Evolutionary conservation across 2,329 filamentous ascomycete genomes (phyloP), one percentile per base, ranked within the genome.

Genomic region (Gnomoniopsis smithogilvyi): DNA sequence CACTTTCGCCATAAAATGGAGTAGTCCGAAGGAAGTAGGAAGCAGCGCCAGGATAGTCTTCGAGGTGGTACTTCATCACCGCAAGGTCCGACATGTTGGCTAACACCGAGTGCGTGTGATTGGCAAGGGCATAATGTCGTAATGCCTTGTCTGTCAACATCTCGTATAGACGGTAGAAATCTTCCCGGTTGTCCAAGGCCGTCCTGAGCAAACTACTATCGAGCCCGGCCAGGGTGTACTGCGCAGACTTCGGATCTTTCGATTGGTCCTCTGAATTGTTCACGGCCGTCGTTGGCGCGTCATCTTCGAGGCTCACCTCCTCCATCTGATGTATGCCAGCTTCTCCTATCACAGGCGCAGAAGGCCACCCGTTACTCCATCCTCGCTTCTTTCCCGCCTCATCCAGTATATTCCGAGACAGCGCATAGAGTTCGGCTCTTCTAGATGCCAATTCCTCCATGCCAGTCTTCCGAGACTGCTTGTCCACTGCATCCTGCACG

Each of bases 131-230:
- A 70, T 91, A 96, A 69, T 96, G 90, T 1, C 90, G 89, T 58
- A 96, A 83, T 3, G 93, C 88, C 62, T 90, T 88, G 66, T 95
- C 89, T 8, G 91, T 96, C n/a, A 97, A 78, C 11, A 85, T 86
- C 68, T 94, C 86, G 66, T 88, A 90, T 0, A 88, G 76, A 7
- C 79, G 77, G 63, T 87, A 87, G 65, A 90, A 93, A 51, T 85
- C 83, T 17, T 84, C 82, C 57, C 78, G 76, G 34, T 82, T 86
- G 62, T 82, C 80, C 1, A 90, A 74, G 0, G 87, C 87, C 2
- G 82, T 80, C 24, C 78, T 80, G 2, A 93, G 75, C 1, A 86
- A 76, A 33, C 80, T 77, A 51, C 82, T 81, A 10, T 80, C 75
- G 47, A 89, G 74, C 3, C 85, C 85, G 12, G 72, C 70, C 0